Conservation (phyloP, 1,284 basidiomycete species). For the Chalciporus sp. region DNA sequence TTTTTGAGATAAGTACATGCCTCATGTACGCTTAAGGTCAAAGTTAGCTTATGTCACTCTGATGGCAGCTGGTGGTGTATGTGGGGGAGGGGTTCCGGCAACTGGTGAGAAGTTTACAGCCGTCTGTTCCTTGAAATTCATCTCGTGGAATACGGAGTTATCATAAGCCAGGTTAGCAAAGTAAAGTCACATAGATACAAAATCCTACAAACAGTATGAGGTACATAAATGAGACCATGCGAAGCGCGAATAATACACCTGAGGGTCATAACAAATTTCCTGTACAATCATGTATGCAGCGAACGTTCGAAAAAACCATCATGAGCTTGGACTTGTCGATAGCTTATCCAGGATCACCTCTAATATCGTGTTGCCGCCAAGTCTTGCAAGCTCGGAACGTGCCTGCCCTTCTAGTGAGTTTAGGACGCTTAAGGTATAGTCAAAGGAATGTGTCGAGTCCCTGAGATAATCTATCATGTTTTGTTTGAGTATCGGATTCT, state of each 20-base stretch:
- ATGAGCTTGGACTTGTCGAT: not conserved
- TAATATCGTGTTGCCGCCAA: conserved; percentile 29
- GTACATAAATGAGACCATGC: not conserved
- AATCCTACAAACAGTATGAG: too few relatives aligned
- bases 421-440: conserved; percentile 66
- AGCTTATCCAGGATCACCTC: conserved; percentile 28
- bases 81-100: too few relatives aligned
- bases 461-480: conserved; percentile 80
- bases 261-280: too few relatives aligned
- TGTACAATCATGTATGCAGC: not conserved
- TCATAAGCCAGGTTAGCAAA: too few relatives aligned
- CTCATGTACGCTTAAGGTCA: too few relatives aligned
- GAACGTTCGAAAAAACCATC: not conserved
- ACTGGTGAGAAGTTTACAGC: too few relatives aligned
- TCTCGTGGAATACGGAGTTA: too few relatives aligned
- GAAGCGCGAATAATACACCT: not conserved
- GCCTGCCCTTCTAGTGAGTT: conserved; percentile 53
- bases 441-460: conserved; percentile 68
- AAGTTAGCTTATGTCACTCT: too few relatives aligned
- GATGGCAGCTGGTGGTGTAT: too few relatives aligned
- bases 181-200: too few relatives aligned
- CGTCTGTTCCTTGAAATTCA: too few relatives aligned
- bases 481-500: conserved; percentile 73
- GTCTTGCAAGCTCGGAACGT: conserved; percentile 25
- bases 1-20: too few relatives aligned